Evolutionary conservation across 208 protist species (phyloP), one percentile per base, ranked within the genome.

Genomic region (Leishmania gerbilli): DNA sequence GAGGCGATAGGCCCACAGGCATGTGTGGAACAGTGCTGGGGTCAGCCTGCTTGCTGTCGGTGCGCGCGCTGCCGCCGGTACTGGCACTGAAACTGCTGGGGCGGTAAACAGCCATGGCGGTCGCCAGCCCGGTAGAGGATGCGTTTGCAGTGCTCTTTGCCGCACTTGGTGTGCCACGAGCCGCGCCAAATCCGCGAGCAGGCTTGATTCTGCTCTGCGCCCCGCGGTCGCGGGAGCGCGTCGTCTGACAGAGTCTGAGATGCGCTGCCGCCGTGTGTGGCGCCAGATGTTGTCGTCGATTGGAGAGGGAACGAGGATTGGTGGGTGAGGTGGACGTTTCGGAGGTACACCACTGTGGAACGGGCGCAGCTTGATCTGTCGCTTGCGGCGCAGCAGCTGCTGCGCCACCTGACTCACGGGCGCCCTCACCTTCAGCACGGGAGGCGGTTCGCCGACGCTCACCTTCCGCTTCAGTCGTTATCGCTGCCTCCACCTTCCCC

Each of bases 21-120:
- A 31, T 2, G 69, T 34, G 37, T 27, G 27, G 21, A 49, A 7
- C 17, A 72, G 40, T 72, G 67, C 67, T 49, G 11, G 42, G 4
- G 24, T n/a, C 42, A n/a, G 5, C 67, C 21, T 42, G 69, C 47
- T 74, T 74, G 45, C 24, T 74, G 51, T 42, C 49, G 13, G 72
- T 27, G 53, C 31, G 31, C 2, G n/a, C 13, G 49, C 42, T 21
- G 51, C 72, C 19, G 24, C 72, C 21, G 40, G 27, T 31, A 21
- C 74, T 58, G 72, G 27, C 49, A 34, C 31, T 49, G 42, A 42
- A n/a, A 49, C 74, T 60, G 27, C 64, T 9, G 42, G 27, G 64
- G 21, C 62, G 64, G 45, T 42, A 47, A 21, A n/a, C 76, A 37
- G 45, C 31, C 64, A 79, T 72, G 31, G 64, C 64, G 53, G 76